Evolutionary conservation across 768 basidiomycete genomes (phyloP), one percentile per base, ranked within the genome.

Genomic region (Tylopilus felleus): DNA sequence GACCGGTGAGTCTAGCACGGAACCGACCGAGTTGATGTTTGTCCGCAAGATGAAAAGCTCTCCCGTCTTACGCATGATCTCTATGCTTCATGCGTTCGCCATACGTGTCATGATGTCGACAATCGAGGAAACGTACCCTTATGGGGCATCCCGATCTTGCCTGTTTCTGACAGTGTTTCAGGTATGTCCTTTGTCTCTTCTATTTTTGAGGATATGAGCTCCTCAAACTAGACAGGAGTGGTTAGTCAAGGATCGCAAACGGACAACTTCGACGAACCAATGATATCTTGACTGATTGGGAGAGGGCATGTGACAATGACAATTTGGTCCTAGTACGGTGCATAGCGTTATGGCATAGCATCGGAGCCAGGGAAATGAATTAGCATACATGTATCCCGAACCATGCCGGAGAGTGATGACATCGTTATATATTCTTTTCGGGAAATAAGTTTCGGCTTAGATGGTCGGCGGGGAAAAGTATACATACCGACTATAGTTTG

Each of bases 21-120:
- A 95, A 44, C 95, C 95, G 49, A 97, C 94, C 42, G 93, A 88
- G 62, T 94, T 93, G 62, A 97, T 95, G 67, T 93, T 95, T 50
- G 95, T 93, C 58, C 95, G 80, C 61, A 97, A 75, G 36, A 98
- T 84, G 73, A 98, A 98, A 39, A 98, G 76, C 62, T 93, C 90
- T 41, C 95, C 95, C 58, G 96, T 98, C 71, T 97, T 92, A 66
- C 90, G 89, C 95, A 98, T 96, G 65, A 98, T 98, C 69, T 97
- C 95, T 83, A 59, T 55, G 55, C 21, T 46, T 52, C 46, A 64
- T 51, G 52, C 25, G 27, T 59, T 62, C 55, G 56, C 46, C 48
- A 56, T 51, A 22, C 42, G 19, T 47, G 33, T 58, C 52, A 23
- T 23, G 53, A 28, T 29, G 23, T 41, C 57, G 44, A 46, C 21